Evolutionary conservation across 1,139 yeast species (phyloP), one percentile per base, ranked within the genome.

Genomic region (Wickerhamomyces sp.): DNA sequence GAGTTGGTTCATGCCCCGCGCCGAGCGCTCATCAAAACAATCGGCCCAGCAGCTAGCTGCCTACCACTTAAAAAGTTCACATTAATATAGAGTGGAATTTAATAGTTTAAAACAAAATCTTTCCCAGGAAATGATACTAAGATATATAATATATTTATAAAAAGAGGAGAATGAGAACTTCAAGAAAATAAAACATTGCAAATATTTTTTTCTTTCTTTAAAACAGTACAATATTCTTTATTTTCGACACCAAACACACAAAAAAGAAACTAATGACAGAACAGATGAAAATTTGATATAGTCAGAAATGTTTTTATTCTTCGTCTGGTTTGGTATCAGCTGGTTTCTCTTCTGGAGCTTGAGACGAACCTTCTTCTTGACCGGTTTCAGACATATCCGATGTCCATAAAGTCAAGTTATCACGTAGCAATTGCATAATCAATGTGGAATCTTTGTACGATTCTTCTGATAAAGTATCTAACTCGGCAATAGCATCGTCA

Each of bases 401-500:
- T 59, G 97, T 91, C 99, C 99, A 93, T 75, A 91, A 83, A 60
- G 98, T 91, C 75, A 93, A 80, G 81, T 93, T 93, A 75, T 93
- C 98, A 75, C 97, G 87, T 71, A 93, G 81, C 71, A 93, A 82
- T 80, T 93, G 98, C 98, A 93, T 93, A 67, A 93, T 93, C 71
- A 93, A 81, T 60, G 98, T 91, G 54, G 97, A 90, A 72, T 93
- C 99, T 75, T 91, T 91, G 81, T 91, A 91, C 57, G 96, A 88
- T 74, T 93, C 98, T 76, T 93, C 98, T 43, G 96, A 87, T 65
- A 93, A 79, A 57, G 97, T 88, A 75, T 93, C 98, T 68, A 93
- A 82, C 75, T 93, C 99, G 59, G 98, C 96, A 68, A 93, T 95
- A 54, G 99, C 99, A 67, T 93, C 99, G 68, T 93, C 98, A 62